Evolutionary conservation across 1,284 basidiomycete genomes (phyloP), one percentile per base, ranked within the genome.

Genomic region (Coriolopsis trogii): DNA sequence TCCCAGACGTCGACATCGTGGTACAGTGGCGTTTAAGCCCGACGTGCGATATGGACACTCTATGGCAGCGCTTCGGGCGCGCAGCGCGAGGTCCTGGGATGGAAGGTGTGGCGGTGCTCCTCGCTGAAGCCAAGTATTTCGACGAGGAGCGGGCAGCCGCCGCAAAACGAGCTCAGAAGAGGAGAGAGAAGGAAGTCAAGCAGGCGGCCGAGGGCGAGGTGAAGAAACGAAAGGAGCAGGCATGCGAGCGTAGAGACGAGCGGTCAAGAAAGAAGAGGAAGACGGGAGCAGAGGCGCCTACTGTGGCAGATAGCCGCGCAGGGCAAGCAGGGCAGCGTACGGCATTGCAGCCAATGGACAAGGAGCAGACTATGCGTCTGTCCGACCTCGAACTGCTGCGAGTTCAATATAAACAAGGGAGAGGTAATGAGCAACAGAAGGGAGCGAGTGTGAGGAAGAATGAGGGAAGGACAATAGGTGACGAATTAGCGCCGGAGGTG

Each of bases 1-100:
- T 73, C 6, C 58, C 63, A 0, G 64, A 71, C 52, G 63, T 74
- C n/a, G 33, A 56, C 12, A 12, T 72, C 3, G 62, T 72, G 9
- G 50, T 72, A 1, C 70, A 73, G 45, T 74, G 68, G 68, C 56
- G 53, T 4, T 21, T 49, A 4, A n/a, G 30, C 12, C 9, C 30
- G 3, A 47, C 49, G 7, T 53, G 49, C 28, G 44, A 46, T 36
- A 6, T 57, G 7, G 33, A 53, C 29, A 58, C 43, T 15, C 26
- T 63, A 15, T 60, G 58, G 60, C 62, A 63, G 36, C 53, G 59
- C 3, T 54, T 63, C 39, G 60, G 62, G 2, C 53, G 56, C 12
- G 62, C 53, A 9, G 62, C 52, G 8, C 39, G 59, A 16, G 53
- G 41, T 16, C 39, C 23, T 6, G 38, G 16, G 0, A 34, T 34